Conservation (phyloP, 306 rosid species). For the Malus orientalis region DNA sequence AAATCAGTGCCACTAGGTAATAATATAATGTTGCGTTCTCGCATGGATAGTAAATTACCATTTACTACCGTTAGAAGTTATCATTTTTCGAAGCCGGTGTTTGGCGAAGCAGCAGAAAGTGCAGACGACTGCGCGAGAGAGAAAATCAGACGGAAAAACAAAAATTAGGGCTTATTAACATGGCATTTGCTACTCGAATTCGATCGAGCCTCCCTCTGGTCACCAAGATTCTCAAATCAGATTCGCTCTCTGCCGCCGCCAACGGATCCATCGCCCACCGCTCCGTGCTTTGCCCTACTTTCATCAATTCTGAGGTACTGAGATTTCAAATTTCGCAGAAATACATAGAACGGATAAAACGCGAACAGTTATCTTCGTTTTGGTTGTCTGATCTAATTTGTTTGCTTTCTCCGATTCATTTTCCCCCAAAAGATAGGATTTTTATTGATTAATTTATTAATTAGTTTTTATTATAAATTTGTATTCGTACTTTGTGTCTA, state of each 20-base stretch:
- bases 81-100: background rate
- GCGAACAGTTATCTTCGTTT: background rate
- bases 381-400: background rate
- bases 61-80: background rate
- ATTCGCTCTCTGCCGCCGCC: constrained; percentile 19
- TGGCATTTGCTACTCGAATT: constrained; percentile 56
- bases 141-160: background rate
- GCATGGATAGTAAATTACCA: background rate
- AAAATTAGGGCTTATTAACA: constrained; percentile 46
- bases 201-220: constrained; percentile 54
- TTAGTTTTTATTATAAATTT: background rate
- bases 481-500: background rate
- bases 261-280: constrained; percentile 36
- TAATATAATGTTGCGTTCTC: background rate
- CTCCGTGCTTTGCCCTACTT: constrained; percentile 28
- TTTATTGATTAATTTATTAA: background rate
- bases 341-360: background rate
- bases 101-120: background rate
- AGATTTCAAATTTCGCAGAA: background rate
- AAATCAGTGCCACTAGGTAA: background rate
- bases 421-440: background rate
- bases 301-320: constrained; percentile 34
- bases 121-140: background rate
- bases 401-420: background rate
- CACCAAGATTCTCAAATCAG: constrained; percentile 35